Percentiles rank a stretch among this genome's conserved stretches.
These are phyloP conservation scores for Diaporthe amygdali DNA, from an alignment of 2,329 filamentous ascomycete genomes.

Conservation along the genomic window DNA sequence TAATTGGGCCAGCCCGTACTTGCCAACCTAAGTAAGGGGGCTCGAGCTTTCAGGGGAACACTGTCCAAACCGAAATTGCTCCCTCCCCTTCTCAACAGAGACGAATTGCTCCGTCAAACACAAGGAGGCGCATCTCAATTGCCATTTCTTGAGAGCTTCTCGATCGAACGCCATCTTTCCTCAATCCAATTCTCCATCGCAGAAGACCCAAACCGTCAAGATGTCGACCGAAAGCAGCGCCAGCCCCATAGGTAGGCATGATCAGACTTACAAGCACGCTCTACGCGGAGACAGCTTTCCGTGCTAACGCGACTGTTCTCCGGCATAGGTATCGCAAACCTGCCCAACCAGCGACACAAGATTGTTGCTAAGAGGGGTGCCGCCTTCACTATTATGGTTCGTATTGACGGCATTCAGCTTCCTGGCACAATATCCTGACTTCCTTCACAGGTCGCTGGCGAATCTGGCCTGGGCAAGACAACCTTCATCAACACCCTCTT, in stretches of 20 bases:
- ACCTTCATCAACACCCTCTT: slow-evolving; percentile 99
- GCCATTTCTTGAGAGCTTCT: slow-evolving; percentile 11
- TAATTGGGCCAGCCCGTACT: slow-evolving; percentile 14
- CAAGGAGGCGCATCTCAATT: slow-evolving; percentile 10
- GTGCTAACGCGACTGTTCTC: slow-evolving; percentile 1
- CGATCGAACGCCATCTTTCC: slow-evolving; percentile 6
- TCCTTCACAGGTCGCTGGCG: slow-evolving; percentile 81
- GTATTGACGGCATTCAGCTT: slow-evolving; percentile 29
- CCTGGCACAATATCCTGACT: background rate
- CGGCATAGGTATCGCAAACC: slow-evolving; percentile 47
- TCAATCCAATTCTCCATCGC: background rate
- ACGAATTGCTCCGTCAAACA: slow-evolving; percentile 12
- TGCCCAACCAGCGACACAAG: slow-evolving; percentile 77
- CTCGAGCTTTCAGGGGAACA: slow-evolving; percentile 13
- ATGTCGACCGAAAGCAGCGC: slow-evolving; percentile 46
- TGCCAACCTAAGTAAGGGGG: slow-evolving; percentile 17
- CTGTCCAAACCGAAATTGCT: slow-evolving; percentile 20
- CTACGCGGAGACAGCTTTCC: background rate
- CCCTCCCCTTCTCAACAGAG: slow-evolving; percentile 19
- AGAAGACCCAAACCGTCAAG: slow-evolving; percentile 4
- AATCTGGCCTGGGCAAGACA: slow-evolving; percentile 98
- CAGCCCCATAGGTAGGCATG: slow-evolving; percentile 70
- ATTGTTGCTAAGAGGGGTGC: slow-evolving; percentile 86
- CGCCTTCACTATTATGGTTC: slow-evolving; percentile 98
- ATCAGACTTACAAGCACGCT: background rate